Conservation (phyloP, 495 filamentous ascomycete genomes). For the Arthonia radiata region DNA sequence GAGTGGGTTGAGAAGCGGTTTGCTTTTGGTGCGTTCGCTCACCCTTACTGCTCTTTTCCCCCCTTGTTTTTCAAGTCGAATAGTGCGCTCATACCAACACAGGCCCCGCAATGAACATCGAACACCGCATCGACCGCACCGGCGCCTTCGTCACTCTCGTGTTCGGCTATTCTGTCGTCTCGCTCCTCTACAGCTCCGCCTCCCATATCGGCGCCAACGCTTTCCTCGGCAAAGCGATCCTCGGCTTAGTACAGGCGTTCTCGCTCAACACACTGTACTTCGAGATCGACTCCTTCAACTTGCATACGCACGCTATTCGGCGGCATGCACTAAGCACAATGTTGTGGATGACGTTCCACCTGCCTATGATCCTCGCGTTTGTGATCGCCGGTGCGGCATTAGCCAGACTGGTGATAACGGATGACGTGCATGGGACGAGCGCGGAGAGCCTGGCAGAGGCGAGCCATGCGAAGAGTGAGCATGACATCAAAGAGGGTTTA, state of each 20-base stretch:
- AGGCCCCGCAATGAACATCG: slow-evolving; percentile 27
- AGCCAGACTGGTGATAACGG: slow-evolving; percentile 25
- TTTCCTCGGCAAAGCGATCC: slow-evolving; percentile 31
- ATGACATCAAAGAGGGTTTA: slow-evolving; percentile 19
- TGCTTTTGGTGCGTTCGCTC: too few relatives aligned
- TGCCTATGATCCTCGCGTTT: slow-evolving; percentile 33
- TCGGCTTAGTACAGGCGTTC: slow-evolving; percentile 32
- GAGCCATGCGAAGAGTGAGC: slow-evolving; percentile 18
- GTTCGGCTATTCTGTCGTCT: slow-evolving; percentile 33
- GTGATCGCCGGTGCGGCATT: slow-evolving; percentile 27
- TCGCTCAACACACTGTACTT: slow-evolving; percentile 41
- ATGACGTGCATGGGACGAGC: slow-evolving; percentile 20
- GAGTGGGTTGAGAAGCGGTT: slow-evolving; percentile 16
- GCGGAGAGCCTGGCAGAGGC: slow-evolving; percentile 18
- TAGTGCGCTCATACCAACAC: not conserved
- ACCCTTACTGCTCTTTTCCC: too few relatives aligned
- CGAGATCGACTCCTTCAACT: slow-evolving; percentile 29
- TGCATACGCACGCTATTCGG: slow-evolving; percentile 30
- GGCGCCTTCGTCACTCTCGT: slow-evolving; percentile 34
- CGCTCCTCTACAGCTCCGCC: slow-evolving; percentile 27
- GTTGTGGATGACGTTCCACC: slow-evolving; percentile 18
- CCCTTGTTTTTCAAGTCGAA: slow-evolving; percentile 6
- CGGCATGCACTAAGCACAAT: slow-evolving; percentile 15
- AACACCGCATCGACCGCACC: slow-evolving; percentile 24
- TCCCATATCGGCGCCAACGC: slow-evolving; percentile 24